Percentiles rank a stretch among this genome's conserved stretches.
phyloP scores from a whole-genome alignment of 345 rosid species.

The Durio zibethinus region DNA sequence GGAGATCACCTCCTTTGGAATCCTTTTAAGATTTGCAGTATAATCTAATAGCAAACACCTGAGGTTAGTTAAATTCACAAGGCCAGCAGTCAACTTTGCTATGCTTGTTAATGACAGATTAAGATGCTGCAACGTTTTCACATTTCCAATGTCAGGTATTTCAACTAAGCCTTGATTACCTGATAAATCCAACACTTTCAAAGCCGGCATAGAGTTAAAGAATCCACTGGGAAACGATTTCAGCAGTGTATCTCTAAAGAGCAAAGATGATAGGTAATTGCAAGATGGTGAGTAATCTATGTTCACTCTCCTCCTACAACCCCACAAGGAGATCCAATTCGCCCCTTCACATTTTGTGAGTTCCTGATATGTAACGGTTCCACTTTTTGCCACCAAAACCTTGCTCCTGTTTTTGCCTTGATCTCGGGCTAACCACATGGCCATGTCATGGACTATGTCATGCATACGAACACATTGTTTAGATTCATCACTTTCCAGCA shows the following conservation, averaged over 20 bases:
- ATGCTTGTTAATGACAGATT: neutral
- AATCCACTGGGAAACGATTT: neutral
- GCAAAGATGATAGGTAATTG: neutral
- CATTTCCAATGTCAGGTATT: neutral
- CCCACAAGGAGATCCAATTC: neutral
- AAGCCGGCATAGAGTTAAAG: neutral
- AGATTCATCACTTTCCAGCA: constrained; percentile 12
- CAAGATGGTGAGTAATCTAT: neutral
- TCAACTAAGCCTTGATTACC: neutral
- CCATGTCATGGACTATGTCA: constrained; percentile 23
- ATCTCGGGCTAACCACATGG: constrained; percentile 10
- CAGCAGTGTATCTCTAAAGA: neutral
- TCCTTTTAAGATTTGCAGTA: neutral
- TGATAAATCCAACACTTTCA: neutral
- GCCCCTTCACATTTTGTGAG: neutral
- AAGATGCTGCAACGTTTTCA: neutral
- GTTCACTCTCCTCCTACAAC: neutral
- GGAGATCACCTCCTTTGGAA: neutral
- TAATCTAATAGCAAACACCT: neutral
- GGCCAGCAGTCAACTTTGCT: neutral
- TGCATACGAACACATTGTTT: constrained; percentile 17
- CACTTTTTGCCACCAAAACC: neutral
- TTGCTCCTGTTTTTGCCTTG: neutral
- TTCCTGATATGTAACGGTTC: neutral
- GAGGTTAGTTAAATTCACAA: neutral